These are phyloP conservation scores for Sporodiniella umbellata DNA, from an alignment of 371 early-diverging fungal genomes.

Conservation along the genomic window DNA sequence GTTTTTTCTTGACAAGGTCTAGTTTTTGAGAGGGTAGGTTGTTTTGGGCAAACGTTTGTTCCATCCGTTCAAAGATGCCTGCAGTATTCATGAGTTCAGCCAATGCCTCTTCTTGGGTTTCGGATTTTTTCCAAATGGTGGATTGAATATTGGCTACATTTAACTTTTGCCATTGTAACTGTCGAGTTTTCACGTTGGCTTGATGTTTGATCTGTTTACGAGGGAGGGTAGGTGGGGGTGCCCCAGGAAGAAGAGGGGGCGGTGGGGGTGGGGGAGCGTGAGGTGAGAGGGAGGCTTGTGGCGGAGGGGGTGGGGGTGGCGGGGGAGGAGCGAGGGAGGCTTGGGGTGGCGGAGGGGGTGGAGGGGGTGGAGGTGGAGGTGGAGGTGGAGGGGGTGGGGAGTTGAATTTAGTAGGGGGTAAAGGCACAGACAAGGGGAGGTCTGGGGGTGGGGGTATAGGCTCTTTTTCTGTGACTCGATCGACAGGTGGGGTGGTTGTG, in stretches of 20 bases:
- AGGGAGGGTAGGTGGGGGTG: background rate
- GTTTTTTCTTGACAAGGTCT: conserved; percentile 25
- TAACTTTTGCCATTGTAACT: conserved; percentile 85
- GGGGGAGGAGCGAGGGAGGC: background rate
- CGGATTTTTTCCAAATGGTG: conserved; percentile 50
- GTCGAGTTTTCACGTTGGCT: conserved; percentile 73
- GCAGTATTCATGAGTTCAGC: conserved; percentile 43
- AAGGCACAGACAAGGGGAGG: background rate
- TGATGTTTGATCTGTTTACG: conserved; percentile 62
- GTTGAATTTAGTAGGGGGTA: too few species aligned
- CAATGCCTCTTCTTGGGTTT: conserved; percentile 42
- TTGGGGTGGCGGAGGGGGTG: background rate
- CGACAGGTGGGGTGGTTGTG: too few species aligned
- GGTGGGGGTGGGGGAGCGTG: background rate
- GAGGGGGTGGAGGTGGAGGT: conserved; percentile 16
- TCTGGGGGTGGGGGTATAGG: conserved; percentile 1
- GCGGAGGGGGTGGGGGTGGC: conserved; percentile 3
- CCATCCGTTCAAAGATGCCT: conserved; percentile 72
- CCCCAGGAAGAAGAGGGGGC: conserved; percentile 4
- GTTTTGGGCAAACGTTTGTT: conserved; percentile 76
- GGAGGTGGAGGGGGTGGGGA: conserved; percentile 28
- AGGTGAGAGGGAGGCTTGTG: background rate
- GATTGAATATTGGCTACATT: conserved; percentile 54
- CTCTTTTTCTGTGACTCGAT: background rate
- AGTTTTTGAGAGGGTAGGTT: conserved; percentile 35